Base-by-base conservation (phyloP, 2,329 filamentous ascomycete genomes). In the Colletotrichum horii region DNA sequence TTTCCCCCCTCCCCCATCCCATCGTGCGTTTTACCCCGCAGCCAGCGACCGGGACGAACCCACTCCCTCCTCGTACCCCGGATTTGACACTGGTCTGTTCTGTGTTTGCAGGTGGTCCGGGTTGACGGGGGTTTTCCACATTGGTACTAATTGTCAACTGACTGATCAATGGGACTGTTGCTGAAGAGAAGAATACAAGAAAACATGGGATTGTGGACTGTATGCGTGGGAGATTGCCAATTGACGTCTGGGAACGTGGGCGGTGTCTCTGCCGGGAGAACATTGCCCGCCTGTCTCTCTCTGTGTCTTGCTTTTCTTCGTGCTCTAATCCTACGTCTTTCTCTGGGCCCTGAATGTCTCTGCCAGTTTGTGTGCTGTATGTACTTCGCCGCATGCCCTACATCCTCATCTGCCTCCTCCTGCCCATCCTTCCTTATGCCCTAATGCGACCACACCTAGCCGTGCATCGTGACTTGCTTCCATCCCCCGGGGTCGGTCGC, bases 11-110 rank as follows among this genome's bases (percentile, higher is more conserved):
- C 36, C 56, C 66, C 55, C 55, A 69, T 69, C 66, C 30, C 72
- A 56, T 62, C 61, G 30, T 43, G 72, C 55, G 52, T 62, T 58
- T 64, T 75, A 75, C 73, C 73, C 69, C 73, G 73, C 73, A 75
- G 73, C 30, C 30, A 56, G 30, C n/a, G 61, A 16, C 55, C 24
- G 62, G 70, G 64, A 60, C 64, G 48, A 75, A 73, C 58, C 73
- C 73, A 73, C 64, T 65, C 43, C 36, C 43, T 74, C 43, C 38
- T 71, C 26, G n/a, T 75, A 65, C 56, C 73, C 73, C 64, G 16
- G 69, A 75, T 73, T 75, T 52, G 22, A 72, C 61, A n/a, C 70
- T 65, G 56, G 24, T 19, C 71, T 58, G 66, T 34, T 55, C 11
- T 65, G 8, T 6, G 61, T 30, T 60, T 22, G 22, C 34, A 69